Percentiles rank a stretch among this genome's conserved stretches.
Conservation (phyloP, 805 yeast species). For the Saccharomycopsis synnaedendra region DNA sequence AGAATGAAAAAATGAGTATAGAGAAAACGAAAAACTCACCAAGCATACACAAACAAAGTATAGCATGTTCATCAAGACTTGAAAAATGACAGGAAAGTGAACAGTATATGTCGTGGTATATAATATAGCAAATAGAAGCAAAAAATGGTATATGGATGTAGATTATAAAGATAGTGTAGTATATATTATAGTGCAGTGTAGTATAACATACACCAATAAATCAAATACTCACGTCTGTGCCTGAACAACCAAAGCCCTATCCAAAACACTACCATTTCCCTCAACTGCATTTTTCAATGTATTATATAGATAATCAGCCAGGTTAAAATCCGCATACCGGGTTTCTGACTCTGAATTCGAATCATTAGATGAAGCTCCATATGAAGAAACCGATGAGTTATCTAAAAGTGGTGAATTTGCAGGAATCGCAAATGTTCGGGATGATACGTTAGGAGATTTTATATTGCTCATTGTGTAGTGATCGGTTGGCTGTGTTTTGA, state of each 20-base stretch:
- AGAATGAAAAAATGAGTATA: too few species aligned
- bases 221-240: conserved; percentile 11
- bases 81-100: too few species aligned
- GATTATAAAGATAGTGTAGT: too few species aligned
- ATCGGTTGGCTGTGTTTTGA: not conserved
- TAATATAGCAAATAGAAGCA: too few species aligned
- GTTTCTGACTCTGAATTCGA: not conserved
- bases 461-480: too few species aligned
- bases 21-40: too few species aligned
- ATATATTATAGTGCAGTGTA: too few species aligned
- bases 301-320: conserved; percentile 12
- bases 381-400: conserved; percentile 11
- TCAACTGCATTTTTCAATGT: conserved; percentile 9
- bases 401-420: not conserved
- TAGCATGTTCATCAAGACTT: too few species aligned
- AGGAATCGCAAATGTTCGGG: conserved; percentile 1
- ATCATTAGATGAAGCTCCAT: conserved; percentile 2
- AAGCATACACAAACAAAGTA: too few species aligned
- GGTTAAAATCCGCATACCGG: conserved; percentile 2
- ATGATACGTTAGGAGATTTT: conserved; percentile 1
- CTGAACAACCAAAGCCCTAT: conserved; percentile 13
- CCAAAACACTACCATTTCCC: conserved; percentile 11
- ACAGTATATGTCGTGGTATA: too few species aligned
- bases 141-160: too few species aligned
- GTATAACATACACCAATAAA: not conserved